Conservation (phyloP, 495 filamentous ascomycete species). For the Cercophora sp. region DNA sequence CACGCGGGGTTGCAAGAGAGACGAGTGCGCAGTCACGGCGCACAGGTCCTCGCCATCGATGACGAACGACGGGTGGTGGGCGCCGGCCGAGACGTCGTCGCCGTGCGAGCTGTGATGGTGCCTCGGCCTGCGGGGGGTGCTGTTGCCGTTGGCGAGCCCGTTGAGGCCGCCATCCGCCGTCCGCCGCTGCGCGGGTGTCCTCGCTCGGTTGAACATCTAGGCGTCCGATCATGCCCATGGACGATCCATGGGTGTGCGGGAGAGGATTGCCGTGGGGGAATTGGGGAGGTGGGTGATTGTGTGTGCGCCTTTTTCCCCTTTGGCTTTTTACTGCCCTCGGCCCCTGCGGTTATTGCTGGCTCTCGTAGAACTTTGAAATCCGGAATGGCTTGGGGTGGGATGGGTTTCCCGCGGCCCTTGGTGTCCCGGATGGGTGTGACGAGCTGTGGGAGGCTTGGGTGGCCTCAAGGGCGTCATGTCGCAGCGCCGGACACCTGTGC, state of each 20-base stretch:
- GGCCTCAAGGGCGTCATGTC: conserved; percentile 5
- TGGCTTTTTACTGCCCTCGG: too few relatives aligned
- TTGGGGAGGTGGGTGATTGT: background rate
- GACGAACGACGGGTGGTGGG: background rate
- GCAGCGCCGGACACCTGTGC: background rate
- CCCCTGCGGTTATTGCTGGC: too few relatives aligned
- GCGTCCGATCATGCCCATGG: conserved; percentile 21
- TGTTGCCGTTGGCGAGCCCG: conserved; percentile 7
- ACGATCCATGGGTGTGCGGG: conserved; percentile 6
- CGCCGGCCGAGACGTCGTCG: background rate
- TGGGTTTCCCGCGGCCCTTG: too few relatives aligned
- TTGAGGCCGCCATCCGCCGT: conserved; percentile 16
- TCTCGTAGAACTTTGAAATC: too few relatives aligned
- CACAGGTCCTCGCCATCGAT: conserved; percentile 54
- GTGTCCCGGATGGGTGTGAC: background rate
- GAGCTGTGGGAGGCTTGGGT: background rate
- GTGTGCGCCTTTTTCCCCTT: background rate
- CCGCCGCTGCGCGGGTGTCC: conserved; percentile 26
- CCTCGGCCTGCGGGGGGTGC: background rate
- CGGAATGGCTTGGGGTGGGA: too few relatives aligned
- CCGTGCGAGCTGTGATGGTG: background rate
- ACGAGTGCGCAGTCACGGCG: conserved; percentile 53
- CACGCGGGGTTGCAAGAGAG: conserved; percentile 47
- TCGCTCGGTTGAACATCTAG: conserved; percentile 32
- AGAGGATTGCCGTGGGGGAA: background rate